phyloP scores from a whole-genome alignment of 345 rosid species.

The Mangifera indica region DNA sequence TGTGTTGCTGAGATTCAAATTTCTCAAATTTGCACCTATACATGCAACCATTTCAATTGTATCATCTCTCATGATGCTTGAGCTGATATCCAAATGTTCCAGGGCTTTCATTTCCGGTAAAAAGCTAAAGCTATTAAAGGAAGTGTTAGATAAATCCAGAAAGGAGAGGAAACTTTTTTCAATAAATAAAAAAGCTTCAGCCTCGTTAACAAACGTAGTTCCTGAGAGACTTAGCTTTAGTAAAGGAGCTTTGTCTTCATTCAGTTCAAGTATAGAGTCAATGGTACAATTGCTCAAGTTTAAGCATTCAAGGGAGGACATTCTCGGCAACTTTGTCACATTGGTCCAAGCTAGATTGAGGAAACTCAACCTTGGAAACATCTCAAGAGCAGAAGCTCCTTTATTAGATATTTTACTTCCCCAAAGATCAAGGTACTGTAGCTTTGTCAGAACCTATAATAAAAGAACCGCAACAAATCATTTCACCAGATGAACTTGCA shows the following conservation, averaged over 20 bases:
- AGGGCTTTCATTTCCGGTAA: slow-evolving; percentile 52
- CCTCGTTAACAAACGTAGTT: slow-evolving; percentile 58
- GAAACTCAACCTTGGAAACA: slow-evolving; percentile 60
- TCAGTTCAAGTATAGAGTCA: slow-evolving; percentile 41
- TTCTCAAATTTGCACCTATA: slow-evolving; percentile 59
- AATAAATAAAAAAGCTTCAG: slow-evolving; percentile 45
- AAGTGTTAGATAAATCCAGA: slow-evolving; percentile 66
- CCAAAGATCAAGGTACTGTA: slow-evolving; percentile 88
- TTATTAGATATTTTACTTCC: slow-evolving; percentile 71
- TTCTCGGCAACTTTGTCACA: slow-evolving; percentile 57
- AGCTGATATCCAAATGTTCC: slow-evolving; percentile 75
- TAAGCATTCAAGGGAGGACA: slow-evolving; percentile 65
- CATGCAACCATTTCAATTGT: slow-evolving; percentile 49
- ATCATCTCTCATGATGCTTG: slow-evolving; percentile 62
- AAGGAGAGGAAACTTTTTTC: slow-evolving; percentile 49
- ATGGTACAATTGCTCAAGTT: slow-evolving; percentile 77
- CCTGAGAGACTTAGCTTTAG: slow-evolving; percentile 58
- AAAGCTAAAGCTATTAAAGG: slow-evolving; percentile 52
- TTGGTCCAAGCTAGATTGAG: slow-evolving; percentile 81
- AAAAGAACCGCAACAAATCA: slow-evolving; percentile 9
- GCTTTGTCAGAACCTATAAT: slow-evolving; percentile 63
- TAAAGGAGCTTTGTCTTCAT: slow-evolving; percentile 48
- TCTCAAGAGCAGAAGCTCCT: slow-evolving; percentile 52
- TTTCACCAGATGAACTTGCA: not conserved
- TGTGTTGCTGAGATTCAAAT: slow-evolving; percentile 64